Conservation (phyloP, 2,329 filamentous ascomycete genomes). For the Neonectria faginata region DNA sequence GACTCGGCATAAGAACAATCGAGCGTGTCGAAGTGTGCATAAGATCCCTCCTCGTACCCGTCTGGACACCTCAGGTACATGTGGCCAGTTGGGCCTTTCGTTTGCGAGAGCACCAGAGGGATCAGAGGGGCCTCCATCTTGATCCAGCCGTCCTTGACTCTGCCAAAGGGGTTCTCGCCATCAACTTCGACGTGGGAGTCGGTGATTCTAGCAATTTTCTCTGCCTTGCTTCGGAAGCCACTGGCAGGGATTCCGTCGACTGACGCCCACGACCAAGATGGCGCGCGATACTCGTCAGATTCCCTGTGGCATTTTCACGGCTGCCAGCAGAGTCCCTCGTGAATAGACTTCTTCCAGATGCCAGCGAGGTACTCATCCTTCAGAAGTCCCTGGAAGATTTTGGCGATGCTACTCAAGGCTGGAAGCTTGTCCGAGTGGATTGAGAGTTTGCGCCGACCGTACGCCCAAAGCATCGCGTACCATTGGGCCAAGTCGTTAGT, state of each 20-base stretch:
- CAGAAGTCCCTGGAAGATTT: slow-evolving; percentile 18
- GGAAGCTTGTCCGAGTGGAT: slow-evolving; percentile 24
- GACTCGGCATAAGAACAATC: slow-evolving; percentile 3
- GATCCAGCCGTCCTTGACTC: slow-evolving; percentile 17
- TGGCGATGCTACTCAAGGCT: slow-evolving; percentile 22
- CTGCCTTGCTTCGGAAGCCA: not conserved
- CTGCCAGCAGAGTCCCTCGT: slow-evolving; percentile 24
- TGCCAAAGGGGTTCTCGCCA: slow-evolving; percentile 18
- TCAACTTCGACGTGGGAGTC: slow-evolving; percentile 15
- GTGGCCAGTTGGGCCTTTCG: slow-evolving; percentile 4
- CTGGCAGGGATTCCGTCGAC: slow-evolving; percentile 17
- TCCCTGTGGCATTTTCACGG: not conserved
- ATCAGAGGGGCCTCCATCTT: slow-evolving; percentile 11
- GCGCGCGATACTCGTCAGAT: slow-evolving; percentile 26
- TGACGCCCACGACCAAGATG: slow-evolving; percentile 33
- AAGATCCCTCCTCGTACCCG: not conserved
- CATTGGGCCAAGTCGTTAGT: not conserved
- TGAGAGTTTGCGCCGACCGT: slow-evolving; percentile 20
- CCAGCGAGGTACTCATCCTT: slow-evolving; percentile 28
- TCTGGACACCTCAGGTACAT: slow-evolving; percentile 1
- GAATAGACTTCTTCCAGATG: slow-evolving; percentile 15
- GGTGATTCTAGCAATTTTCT: not conserved
- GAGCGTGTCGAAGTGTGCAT: slow-evolving; percentile 11
- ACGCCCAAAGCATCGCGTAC: slow-evolving; percentile 4
- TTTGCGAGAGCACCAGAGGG: slow-evolving; percentile 3